phyloP scores from a whole-genome alignment of 2,329 filamentous ascomycete genomes.

The Phaeoacremonium minimum region DNA sequence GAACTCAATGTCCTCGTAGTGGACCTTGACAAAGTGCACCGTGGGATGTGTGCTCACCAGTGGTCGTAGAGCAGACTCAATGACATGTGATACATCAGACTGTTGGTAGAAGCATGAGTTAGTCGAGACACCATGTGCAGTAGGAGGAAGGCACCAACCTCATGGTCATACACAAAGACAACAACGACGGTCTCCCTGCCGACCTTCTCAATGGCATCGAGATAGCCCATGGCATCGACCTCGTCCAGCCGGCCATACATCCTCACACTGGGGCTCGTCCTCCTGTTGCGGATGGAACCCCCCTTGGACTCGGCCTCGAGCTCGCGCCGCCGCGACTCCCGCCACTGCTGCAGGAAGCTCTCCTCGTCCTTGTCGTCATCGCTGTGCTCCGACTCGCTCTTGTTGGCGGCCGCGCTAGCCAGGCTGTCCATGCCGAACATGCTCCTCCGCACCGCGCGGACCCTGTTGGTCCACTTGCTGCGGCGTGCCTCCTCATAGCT shows the following conservation, averaged over 20 bases:
- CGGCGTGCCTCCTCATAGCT: conserved; percentile 67
- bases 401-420: conserved; percentile 25
- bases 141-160: conserved; percentile 48
- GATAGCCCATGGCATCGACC: conserved; percentile 86
- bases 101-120: conserved; percentile 34
- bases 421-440: conserved; percentile 43
- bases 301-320: conserved; percentile 57
- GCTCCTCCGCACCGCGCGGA: conserved; percentile 48
- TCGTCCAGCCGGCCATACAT: conserved; percentile 75
- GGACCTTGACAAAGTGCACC: conserved; percentile 84
- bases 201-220: conserved; percentile 95
- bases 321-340: conserved; percentile 73
- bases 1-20: conserved; percentile 91
- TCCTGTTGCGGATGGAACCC: conserved; percentile 54
- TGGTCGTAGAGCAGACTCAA: conserved; percentile 73
- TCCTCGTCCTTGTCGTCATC: conserved; percentile 68
- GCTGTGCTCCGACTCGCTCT: conserved; percentile 40
- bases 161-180: conserved; percentile 87
- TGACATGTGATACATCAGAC: conserved; percentile 73
- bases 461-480: conserved; percentile 48
- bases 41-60: conserved; percentile 68
- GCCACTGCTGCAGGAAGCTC: conserved; percentile 79
- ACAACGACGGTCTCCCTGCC: conserved; percentile 77
- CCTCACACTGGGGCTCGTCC: conserved; percentile 71
- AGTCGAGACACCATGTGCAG: too few relatives aligned